Base-by-base conservation (phyloP, 2,329 filamentous ascomycete species). In the Emmonsia crescens region DNA sequence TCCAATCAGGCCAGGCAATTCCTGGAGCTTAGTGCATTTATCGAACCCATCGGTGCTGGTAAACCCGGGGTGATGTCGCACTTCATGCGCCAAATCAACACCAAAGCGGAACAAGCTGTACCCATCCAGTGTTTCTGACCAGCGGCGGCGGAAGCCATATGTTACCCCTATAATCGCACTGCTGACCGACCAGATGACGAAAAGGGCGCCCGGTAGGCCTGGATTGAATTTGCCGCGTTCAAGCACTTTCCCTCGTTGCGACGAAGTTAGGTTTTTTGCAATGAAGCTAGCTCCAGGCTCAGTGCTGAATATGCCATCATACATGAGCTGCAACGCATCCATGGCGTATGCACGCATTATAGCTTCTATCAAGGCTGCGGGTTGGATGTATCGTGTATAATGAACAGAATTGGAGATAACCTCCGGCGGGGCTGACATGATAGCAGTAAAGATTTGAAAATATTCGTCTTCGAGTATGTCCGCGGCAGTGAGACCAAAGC, bases 101-200 rank as follows among this genome's bases (percentile, higher is more conserved):
- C 64, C 62, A 19, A 65, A 64, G 5, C 57, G 29, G 48, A 64
- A 62, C 58, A 65, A 58, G 52, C 49, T 60, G 40, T 54, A 65
- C 10, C 62, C 62, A 44, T 64, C 62, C 9, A 65, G 46, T 12
- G 60, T 64, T 29, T 65, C 63, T 31, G 44, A 42, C 63, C 63
- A 65, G 29, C 63, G 63, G 21, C 56, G 33, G 21, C 62, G 54
- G 31, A 58, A 44, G 16, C 63, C 62, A 48, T 57, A 66, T 8
- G 57, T 44, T 1, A 63, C 8, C n/a, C 58, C 63, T 14, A 64
- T 27, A 29, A 51, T 36, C 9, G 31, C 36, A 42, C 63, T 62
- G 27, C 56, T 36, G 2, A 49, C 2, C 2, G 63, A 62, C 63
- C 63, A 65, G 19, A 65, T 31, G 8, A 46, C 48, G 8, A 63